These are phyloP conservation scores for Urtica urens DNA, from an alignment of 306 rosid genomes.

Conservation along the genomic window DNA sequence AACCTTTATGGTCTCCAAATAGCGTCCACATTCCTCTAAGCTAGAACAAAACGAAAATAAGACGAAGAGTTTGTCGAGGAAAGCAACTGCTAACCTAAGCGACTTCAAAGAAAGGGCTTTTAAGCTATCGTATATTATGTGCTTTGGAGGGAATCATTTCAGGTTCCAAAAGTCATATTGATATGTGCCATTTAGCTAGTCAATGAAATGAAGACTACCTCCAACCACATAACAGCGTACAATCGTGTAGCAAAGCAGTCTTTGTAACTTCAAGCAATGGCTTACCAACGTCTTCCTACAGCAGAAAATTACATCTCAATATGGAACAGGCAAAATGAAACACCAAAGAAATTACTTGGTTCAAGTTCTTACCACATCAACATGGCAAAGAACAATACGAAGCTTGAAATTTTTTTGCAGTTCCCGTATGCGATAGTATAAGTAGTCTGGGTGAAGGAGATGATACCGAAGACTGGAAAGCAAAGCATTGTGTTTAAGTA, in stretches of 20 bases:
- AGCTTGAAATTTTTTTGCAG: slow-evolving; percentile 89
- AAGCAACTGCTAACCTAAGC: neutral
- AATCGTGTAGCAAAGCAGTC: slow-evolving; percentile 92
- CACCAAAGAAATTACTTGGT: slow-evolving; percentile 3
- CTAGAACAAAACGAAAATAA: slow-evolving; percentile 27
- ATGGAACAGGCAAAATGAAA: slow-evolving; percentile 3
- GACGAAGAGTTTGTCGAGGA: slow-evolving; percentile 6
- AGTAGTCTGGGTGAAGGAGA: slow-evolving; percentile 88
- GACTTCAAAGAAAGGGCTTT: slow-evolving; percentile 5
- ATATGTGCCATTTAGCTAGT: too few species aligned
- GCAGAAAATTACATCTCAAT: slow-evolving; percentile 18
- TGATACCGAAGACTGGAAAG: slow-evolving; percentile 97
- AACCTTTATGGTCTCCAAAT: slow-evolving; percentile 87
- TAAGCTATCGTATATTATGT: too few species aligned
- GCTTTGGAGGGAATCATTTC: too few species aligned
- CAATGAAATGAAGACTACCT: slow-evolving; percentile 36
- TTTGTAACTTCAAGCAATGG: slow-evolving; percentile 95
- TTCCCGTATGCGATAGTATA: slow-evolving; percentile 85
- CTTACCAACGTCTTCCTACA: slow-evolving; percentile 86
- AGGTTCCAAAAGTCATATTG: too few species aligned
- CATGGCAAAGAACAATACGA: slow-evolving; percentile 76
- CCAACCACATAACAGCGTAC: slow-evolving; percentile 89
- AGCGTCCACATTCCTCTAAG: slow-evolving; percentile 98
- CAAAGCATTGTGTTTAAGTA: slow-evolving; percentile 14
- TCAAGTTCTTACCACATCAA: slow-evolving; percentile 66